Conservation (phyloP, 257 asterid species). For the Fraxinus pennsylvanica region DNA sequence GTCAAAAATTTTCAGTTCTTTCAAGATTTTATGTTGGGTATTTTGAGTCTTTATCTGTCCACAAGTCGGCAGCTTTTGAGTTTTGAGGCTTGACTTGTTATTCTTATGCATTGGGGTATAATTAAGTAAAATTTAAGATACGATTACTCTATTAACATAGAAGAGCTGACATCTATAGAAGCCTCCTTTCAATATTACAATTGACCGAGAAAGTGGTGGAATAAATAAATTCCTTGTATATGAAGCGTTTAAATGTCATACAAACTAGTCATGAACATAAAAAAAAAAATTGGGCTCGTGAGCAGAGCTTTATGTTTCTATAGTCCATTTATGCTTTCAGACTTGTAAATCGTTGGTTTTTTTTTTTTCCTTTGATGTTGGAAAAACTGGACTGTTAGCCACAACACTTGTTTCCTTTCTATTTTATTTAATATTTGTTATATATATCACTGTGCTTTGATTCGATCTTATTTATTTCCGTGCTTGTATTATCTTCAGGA, state of each 20-base stretch:
- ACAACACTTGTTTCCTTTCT: not conserved
- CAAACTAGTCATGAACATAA: not conserved
- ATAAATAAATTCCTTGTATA: not conserved
- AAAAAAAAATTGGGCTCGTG: not conserved
- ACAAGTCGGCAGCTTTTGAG: not conserved
- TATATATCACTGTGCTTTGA: too few species aligned
- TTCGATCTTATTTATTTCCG: not conserved
- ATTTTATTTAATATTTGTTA: too few species aligned
- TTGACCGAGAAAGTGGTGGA: not conserved
- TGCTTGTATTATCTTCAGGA: conserved; percentile 34
- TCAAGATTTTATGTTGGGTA: not conserved
- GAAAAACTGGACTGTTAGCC: not conserved
- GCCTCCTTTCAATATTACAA: not conserved
- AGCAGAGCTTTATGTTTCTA: not conserved
- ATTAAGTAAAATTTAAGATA: too few species aligned
- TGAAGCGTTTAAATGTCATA: not conserved
- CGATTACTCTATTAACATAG: too few species aligned
- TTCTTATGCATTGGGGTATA: not conserved
- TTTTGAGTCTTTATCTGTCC: not conserved
- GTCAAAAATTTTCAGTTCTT: not conserved
- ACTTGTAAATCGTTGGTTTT: not conserved
- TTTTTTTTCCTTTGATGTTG: not conserved
- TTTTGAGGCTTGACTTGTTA: conserved; percentile 6
- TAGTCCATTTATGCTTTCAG: not conserved
- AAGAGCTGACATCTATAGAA: not conserved